Evolutionary conservation across 2,329 filamentous ascomycete genomes (phyloP).

Genomic region (Diaporthe sp.): DNA sequence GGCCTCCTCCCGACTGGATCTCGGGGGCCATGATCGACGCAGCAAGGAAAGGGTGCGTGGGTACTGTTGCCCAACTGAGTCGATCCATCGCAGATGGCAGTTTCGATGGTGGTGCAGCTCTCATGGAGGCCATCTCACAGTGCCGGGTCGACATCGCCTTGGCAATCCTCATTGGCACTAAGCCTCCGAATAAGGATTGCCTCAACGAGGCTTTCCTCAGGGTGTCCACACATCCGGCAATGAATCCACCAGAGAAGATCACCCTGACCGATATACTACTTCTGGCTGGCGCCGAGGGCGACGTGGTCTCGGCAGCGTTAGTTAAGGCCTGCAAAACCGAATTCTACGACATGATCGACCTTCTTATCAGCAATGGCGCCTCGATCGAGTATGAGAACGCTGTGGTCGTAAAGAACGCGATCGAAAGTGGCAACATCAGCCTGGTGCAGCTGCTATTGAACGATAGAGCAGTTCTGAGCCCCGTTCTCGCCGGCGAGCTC

Average conservation of each 20-base stretch:
- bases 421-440: constrained; percentile 61
- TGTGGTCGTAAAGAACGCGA: constrained; percentile 62
- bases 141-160: constrained; percentile 68
- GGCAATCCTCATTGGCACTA: constrained; percentile 67
- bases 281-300: constrained; percentile 70
- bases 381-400: constrained; percentile 69
- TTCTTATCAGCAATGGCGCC: constrained; percentile 68
- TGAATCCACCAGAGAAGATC: constrained; percentile 64
- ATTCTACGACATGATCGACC: constrained; percentile 67
- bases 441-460: constrained; percentile 63
- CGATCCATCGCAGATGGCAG: constrained; percentile 68
- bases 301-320: constrained; percentile 62
- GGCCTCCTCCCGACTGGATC: constrained; percentile 57
- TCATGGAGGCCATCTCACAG: constrained; percentile 63
- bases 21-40: constrained; percentile 69
- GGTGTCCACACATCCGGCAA: constrained; percentile 61
- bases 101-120: constrained; percentile 64
- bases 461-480: constrained; percentile 58
- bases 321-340: constrained; percentile 63
- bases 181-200: constrained; percentile 62
- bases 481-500: constrained; percentile 64
- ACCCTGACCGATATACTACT: constrained; percentile 69
- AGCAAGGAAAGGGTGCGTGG: constrained; percentile 62
- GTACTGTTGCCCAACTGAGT: constrained; percentile 65
- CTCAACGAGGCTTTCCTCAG: constrained; percentile 66